Percentiles rank a stretch among this genome's conserved stretches.
Evolutionary conservation across 495 filamentous ascomycete genomes (phyloP).

Genomic region (Aspergillus panamensis): DNA sequence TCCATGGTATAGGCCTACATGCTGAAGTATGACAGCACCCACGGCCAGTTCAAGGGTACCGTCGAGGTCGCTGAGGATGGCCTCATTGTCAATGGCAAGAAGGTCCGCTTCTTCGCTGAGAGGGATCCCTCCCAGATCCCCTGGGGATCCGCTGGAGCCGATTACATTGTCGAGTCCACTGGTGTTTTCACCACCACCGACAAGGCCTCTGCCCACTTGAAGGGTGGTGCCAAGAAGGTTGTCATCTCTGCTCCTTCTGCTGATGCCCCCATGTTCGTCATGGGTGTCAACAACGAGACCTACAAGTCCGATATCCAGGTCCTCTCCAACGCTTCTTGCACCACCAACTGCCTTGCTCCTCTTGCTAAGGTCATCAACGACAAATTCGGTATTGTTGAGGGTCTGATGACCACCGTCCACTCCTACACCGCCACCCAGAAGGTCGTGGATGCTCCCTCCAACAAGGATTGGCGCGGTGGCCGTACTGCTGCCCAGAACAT

Average conservation of each 20-base stretch:
- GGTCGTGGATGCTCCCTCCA: constrained; percentile 95
- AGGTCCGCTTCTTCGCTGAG: constrained; percentile 92
- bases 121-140: constrained; percentile 87
- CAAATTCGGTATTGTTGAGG: constrained; percentile 95
- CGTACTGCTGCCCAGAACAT: constrained; percentile 99
- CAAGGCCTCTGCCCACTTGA: constrained; percentile 92
- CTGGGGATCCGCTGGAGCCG: constrained; percentile 83
- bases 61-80: constrained; percentile 69
- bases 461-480: constrained; percentile 99
- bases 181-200: constrained; percentile 99
- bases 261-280: constrained; percentile 99
- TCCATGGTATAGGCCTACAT: constrained; percentile 75
- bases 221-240: constrained; percentile 99
- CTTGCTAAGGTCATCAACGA: constrained; percentile 99
- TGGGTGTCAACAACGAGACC: constrained; percentile 93
- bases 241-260: constrained; percentile 98
- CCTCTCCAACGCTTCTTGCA: constrained; percentile 99
- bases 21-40: constrained; percentile 97
- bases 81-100: constrained; percentile 92
- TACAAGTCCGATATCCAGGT: constrained; percentile 88
- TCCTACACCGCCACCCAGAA: constrained; percentile 99
- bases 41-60: constrained; percentile 94
- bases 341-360: constrained; percentile 98
- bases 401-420: constrained; percentile 99
- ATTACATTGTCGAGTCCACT: constrained; percentile 97